Evolutionary conservation across 164 flowering plant species (phyloP).

Genomic region (Vitis riparia): DNA sequence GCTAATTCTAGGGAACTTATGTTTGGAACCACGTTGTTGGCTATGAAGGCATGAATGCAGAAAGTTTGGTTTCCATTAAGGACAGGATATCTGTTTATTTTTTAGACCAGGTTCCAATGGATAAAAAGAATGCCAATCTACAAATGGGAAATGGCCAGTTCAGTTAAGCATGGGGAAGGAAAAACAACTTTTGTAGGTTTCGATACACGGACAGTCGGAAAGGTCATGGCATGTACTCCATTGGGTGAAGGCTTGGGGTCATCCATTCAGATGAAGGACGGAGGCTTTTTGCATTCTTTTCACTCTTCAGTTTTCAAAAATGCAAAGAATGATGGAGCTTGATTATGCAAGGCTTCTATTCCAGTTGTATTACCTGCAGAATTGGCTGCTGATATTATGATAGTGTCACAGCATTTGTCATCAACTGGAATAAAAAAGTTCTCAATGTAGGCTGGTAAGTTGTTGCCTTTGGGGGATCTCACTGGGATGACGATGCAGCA

Average conservation of each 20-base stretch:
- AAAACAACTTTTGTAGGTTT: too few species aligned
- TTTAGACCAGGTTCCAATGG: too few species aligned
- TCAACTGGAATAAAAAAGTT: constrained; percentile 73
- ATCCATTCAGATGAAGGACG: constrained; percentile 52
- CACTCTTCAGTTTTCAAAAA: constrained; percentile 59
- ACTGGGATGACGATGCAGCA: constrained; percentile 77
- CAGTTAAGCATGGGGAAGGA: too few species aligned
- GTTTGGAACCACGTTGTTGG: too few species aligned
- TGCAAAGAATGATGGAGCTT: constrained; percentile 54
- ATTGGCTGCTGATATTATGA: constrained; percentile 76
- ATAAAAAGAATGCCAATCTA: too few species aligned
- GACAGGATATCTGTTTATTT: too few species aligned
- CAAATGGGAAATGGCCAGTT: too few species aligned
- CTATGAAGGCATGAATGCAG: too few species aligned
- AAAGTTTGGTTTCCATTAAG: too few species aligned
- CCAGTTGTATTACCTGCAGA: constrained; percentile 84
- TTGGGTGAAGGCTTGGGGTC: constrained; percentile 84
- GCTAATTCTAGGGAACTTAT: too few species aligned
- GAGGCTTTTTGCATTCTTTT: constrained; percentile 81
- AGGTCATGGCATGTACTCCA: constrained; percentile 25
- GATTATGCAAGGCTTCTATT: constrained; percentile 73
- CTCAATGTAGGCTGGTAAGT: constrained; percentile 50
- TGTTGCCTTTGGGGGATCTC: constrained; percentile 85
- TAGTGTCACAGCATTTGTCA: constrained; percentile 68
- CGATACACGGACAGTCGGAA: too few species aligned